Base-by-base conservation (phyloP, 805 yeast species). In the Metschnikowia aberdeeniae region DNA sequence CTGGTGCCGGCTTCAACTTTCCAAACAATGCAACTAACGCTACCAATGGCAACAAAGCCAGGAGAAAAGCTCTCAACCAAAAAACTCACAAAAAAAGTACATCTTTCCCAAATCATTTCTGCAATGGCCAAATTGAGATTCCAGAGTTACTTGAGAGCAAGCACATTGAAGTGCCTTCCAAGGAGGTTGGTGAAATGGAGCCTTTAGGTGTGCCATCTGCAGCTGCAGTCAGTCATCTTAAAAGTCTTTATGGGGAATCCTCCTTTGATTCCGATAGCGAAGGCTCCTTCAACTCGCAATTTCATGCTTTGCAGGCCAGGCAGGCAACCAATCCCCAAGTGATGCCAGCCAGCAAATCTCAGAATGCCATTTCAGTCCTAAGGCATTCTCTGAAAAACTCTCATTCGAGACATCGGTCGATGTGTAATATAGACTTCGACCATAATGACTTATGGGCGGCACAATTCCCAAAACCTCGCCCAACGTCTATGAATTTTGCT, bases 51-150 rank as follows among this genome's bases (percentile, higher is more conserved):
- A 51, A 39, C 11, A 51, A 40, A 4, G 49, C 46, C 10, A 43
- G 40, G n/a, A 27, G 22, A 32, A 50, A 42, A 32, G 32, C 42
- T 5, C 36, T 42, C 11, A 29, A 27, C 8, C 42, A 53, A 17
- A 45, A 53, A 24, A 42, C 34, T 39, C 22, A 53, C 54, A 44
- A 47, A 38, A 31, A 45, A 20, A 27, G 45, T 53, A 10, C 40
- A 36, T 7, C 50, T 45, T 12, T 52, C 55, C 14, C 43, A 29
- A 41, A 44, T 30, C 42, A 43, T 9, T 42, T 42, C n/a, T 46
- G 55, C 4, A 44, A 52, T 12, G 75, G 74, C 4, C 72, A 68
- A 42, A 72, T 72, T 17, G 72, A 70, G 44, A 72, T 72, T 19
- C 76, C 76, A 0, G 68, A 69, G 38, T 56, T 70, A 22, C 57